These are phyloP conservation scores for Kwoniella europaea DNA, from an alignment of 768 basidiomycete species.

Conservation along the genomic window DNA sequence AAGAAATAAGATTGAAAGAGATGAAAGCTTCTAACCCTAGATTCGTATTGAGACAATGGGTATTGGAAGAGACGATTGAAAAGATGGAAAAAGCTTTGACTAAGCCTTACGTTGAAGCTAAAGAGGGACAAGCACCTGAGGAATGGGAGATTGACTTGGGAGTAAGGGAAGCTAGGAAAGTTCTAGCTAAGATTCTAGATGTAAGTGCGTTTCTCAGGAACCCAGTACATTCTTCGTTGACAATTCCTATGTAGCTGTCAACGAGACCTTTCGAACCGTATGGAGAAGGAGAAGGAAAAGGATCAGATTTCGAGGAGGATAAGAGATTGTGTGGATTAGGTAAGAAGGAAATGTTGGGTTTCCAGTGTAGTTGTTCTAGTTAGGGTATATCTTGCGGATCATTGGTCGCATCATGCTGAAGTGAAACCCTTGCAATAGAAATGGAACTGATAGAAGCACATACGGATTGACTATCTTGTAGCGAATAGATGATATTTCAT, in stretches of 20 bases:
- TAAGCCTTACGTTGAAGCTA: constrained; percentile 10
- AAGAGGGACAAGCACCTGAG: constrained; percentile 16
- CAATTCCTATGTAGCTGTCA: constrained; percentile 70
- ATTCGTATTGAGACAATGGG: constrained; percentile 93
- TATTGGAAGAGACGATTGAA: constrained; percentile 88
- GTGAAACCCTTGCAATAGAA: neutral
- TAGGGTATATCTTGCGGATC: constrained; percentile 15
- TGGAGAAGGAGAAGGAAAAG: constrained; percentile 70
- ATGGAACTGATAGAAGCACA: neutral
- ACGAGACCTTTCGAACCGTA: constrained; percentile 81
- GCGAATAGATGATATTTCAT: neutral
- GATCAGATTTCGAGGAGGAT: constrained; percentile 64
- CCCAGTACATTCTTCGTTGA: neutral
- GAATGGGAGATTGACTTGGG: constrained; percentile 60
- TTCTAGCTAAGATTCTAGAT: constrained; percentile 80
- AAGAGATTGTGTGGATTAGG: constrained; percentile 77
- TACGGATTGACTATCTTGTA: neutral
- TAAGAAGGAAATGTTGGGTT: constrained; percentile 75
- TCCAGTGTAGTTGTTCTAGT: constrained; percentile 93
- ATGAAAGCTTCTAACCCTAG: constrained; percentile 77
- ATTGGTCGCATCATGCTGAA: neutral
- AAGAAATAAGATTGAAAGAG: constrained; percentile 26
- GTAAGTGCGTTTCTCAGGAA: constrained; percentile 60
- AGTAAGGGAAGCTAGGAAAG: constrained; percentile 65
- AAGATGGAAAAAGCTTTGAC: constrained; percentile 64